These are phyloP conservation scores for Ganoderma sp. DNA, from an alignment of 1,284 basidiomycete genomes.

Conservation along the genomic window DNA sequence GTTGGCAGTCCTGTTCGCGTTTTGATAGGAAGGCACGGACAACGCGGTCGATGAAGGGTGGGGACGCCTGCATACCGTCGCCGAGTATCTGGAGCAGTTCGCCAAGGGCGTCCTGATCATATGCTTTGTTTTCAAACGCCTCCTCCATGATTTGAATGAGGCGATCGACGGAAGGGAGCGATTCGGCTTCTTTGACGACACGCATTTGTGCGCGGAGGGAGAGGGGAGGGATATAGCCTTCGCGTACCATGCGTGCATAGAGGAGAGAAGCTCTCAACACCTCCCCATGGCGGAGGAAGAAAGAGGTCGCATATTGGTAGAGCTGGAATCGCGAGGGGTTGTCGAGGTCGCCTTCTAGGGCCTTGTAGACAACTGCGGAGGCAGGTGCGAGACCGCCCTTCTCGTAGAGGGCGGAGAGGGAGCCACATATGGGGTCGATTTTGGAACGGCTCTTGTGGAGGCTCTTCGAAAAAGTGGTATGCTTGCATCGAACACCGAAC, in stretches of 20 bases:
- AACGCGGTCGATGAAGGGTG: constrained; percentile 44
- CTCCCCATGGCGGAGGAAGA: constrained; percentile 44
- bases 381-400: constrained; percentile 26
- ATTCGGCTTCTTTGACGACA: constrained; percentile 39
- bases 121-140: constrained; percentile 42
- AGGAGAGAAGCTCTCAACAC: constrained; percentile 48
- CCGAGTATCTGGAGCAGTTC: constrained; percentile 50
- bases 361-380: constrained; percentile 23
- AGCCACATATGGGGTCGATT: constrained; percentile 6
- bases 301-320: constrained; percentile 43
- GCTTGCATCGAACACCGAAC: neutral
- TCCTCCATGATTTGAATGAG: constrained; percentile 36
- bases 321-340: constrained; percentile 32
- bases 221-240: constrained; percentile 46
- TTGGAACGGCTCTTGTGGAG: neutral
- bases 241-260: constrained; percentile 49
- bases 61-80: constrained; percentile 38
- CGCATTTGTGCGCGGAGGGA: constrained; percentile 50
- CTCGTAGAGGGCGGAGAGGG: constrained; percentile 15
- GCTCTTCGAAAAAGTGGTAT: neutral
- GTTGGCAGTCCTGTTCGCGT: constrained; percentile 41
- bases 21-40: constrained; percentile 44
- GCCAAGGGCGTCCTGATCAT: constrained; percentile 47
- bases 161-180: constrained; percentile 27
- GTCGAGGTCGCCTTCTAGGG: constrained; percentile 25